Percentiles rank a stretch among this genome's conserved stretches.
phyloP scores from a whole-genome alignment of 257 asterid species.

The Salvia rosmarinus region DNA sequence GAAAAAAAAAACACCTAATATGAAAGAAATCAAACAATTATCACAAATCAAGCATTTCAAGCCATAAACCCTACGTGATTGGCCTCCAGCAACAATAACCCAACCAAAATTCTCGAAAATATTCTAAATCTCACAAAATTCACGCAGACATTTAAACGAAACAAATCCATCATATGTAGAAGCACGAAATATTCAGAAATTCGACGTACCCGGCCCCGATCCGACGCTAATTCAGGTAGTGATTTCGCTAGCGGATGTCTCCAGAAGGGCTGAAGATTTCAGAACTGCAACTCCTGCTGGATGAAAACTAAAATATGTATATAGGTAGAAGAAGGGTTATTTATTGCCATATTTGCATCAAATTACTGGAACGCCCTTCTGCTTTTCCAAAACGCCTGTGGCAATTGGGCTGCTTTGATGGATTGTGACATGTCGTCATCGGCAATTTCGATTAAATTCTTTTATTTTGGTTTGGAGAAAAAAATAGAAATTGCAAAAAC shows the following conservation, averaged over 20 bases:
- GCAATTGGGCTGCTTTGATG: not conserved
- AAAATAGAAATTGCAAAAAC: not conserved
- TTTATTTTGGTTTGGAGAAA: not conserved
- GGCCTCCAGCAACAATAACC: conserved; percentile 15
- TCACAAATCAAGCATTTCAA: conserved; percentile 25
- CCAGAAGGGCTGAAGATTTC: conserved; percentile 31
- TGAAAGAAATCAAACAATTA: not conserved
- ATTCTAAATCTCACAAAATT: conserved; percentile 27
- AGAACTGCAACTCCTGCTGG: conserved; percentile 8
- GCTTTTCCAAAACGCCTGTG: not conserved
- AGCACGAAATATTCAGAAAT: not conserved
- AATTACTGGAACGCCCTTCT: conserved; percentile 31
- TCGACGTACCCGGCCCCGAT: conserved; percentile 34
- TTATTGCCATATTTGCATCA: conserved; percentile 4
- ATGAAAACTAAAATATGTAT: not conserved
- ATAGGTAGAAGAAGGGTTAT: conserved; percentile 13
- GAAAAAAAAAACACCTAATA: not conserved
- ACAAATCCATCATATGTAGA: not conserved
- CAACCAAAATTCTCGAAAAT: conserved; percentile 27
- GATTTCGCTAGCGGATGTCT: conserved; percentile 21
- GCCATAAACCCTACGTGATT: conserved; percentile 27
- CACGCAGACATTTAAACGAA: not conserved
- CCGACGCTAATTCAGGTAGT: conserved; percentile 26
- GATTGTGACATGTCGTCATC: not conserved
- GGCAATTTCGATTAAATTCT: not conserved